These are phyloP conservation scores for Pleurotus eryngii DNA, from an alignment of 768 basidiomycete genomes.

Conservation along the genomic window DNA sequence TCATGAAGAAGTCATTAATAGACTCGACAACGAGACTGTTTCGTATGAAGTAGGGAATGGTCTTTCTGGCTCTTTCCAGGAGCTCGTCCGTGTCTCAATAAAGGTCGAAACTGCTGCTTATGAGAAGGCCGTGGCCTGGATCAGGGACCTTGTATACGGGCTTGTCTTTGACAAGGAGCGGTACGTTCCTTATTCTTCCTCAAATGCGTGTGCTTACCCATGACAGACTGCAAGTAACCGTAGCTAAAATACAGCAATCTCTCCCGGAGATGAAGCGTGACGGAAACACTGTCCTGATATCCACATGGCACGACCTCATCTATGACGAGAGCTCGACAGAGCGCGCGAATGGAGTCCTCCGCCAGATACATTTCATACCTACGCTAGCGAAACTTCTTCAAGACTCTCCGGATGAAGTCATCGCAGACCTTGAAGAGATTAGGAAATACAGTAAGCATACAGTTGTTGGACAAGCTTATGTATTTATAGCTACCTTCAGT, in stretches of 20 bases:
- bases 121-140: slow-evolving; percentile 80
- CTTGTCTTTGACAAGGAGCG: slow-evolving; percentile 77
- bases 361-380: slow-evolving; percentile 79
- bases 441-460: slow-evolving; percentile 56
- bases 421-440: slow-evolving; percentile 73
- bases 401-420: slow-evolving; percentile 65
- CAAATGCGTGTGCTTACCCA: background rate
- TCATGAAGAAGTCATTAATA: slow-evolving; percentile 90
- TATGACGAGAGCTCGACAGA: slow-evolving; percentile 70
- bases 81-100: slow-evolving; percentile 71
- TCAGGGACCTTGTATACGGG: slow-evolving; percentile 76
- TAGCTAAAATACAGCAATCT: slow-evolving; percentile 87
- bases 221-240: slow-evolving; percentile 71
- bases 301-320: slow-evolving; percentile 64
- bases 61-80: slow-evolving; percentile 61
- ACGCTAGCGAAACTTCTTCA: slow-evolving; percentile 68
- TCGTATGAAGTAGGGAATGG: slow-evolving; percentile 77
- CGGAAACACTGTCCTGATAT: slow-evolving; percentile 74
- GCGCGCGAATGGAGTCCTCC: slow-evolving; percentile 62
- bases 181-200: slow-evolving; percentile 30
- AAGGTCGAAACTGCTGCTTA: slow-evolving; percentile 84
- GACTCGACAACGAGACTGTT: slow-evolving; percentile 88
- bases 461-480: background rate
- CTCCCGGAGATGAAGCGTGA: slow-evolving; percentile 91
- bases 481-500: slow-evolving; percentile 42